phyloP scores from a whole-genome alignment of 345 rosid genomes.

The Bruguiera parviflora region DNA sequence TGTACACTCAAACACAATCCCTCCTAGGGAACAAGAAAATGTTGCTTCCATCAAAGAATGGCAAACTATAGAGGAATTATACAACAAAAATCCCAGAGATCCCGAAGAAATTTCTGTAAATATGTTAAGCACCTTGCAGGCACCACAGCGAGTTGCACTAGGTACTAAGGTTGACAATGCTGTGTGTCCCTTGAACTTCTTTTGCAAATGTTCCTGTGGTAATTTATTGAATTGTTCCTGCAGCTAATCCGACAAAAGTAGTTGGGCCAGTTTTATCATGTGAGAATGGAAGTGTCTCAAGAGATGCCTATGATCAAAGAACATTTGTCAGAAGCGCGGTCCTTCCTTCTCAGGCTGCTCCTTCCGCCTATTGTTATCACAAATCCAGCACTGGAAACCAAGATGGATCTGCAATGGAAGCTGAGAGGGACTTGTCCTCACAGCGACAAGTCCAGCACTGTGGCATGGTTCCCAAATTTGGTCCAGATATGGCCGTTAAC shows the following conservation, averaged over 20 bases:
- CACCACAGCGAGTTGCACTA: constrained; percentile 54
- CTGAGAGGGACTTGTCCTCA: constrained; percentile 39
- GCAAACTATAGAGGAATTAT: constrained; percentile 37
- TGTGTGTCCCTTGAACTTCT: too few relatives aligned
- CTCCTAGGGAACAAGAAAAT: constrained; percentile 43
- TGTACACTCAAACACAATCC: constrained; percentile 51
- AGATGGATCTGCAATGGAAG: constrained; percentile 44
- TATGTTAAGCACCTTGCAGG: constrained; percentile 42
- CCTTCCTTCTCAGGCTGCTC: constrained; percentile 45
- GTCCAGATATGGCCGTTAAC: constrained; percentile 67
- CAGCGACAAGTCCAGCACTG: constrained; percentile 59
- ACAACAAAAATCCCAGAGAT: constrained; percentile 35
- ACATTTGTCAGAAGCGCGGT: constrained; percentile 49
- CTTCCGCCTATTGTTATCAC: constrained; percentile 38
- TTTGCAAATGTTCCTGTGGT: neutral
- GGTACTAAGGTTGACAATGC: constrained; percentile 31
- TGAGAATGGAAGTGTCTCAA: constrained; percentile 44
- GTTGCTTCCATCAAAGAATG: constrained; percentile 29
- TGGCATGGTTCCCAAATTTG: constrained; percentile 49
- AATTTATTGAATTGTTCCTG: constrained; percentile 15
- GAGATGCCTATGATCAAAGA: constrained; percentile 67
- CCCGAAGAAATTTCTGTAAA: constrained; percentile 42
- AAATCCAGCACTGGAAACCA: constrained; percentile 48
- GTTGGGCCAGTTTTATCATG: constrained; percentile 43
- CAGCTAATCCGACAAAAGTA: constrained; percentile 65